A percentile compares a stretch with the other conserved stretches of the same genome.
Conservation (phyloP, 2,329 filamentous ascomycete species). For the Fusarium dimerum region DNA sequence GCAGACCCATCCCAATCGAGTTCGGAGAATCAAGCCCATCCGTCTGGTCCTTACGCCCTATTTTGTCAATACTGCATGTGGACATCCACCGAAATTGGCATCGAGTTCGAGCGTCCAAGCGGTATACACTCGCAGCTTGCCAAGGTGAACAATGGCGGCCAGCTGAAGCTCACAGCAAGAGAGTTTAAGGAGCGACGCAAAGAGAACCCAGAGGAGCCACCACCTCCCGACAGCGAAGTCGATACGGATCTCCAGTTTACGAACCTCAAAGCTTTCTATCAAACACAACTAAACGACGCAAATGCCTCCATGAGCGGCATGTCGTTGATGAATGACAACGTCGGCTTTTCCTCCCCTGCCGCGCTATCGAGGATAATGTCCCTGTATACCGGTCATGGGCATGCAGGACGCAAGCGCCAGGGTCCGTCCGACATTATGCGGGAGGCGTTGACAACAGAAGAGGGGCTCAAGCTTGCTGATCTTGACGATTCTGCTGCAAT, state of each 20-base stretch:
- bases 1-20: conserved; percentile 46
- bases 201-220: conserved; percentile 41
- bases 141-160: conserved; percentile 66
- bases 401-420: conserved; percentile 65
- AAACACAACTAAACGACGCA: conserved; percentile 69
- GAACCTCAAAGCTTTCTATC: conserved; percentile 78
- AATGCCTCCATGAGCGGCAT: conserved; percentile 53
- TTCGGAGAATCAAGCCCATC: conserved; percentile 37
- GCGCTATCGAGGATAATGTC: conserved; percentile 89
- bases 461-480: conserved; percentile 68
- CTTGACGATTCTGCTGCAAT: conserved; percentile 65
- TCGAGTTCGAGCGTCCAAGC: conserved; percentile 86
- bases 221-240: conserved; percentile 47
- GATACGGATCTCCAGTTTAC: conserved; percentile 72
- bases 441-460: conserved; percentile 69
- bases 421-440: conserved; percentile 74
- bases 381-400: conserved; percentile 71
- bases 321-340: conserved; percentile 35
- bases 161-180: conserved; percentile 49
- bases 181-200: conserved; percentile 55
- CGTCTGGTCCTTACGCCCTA: conserved; percentile 68
- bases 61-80: conserved; percentile 91
- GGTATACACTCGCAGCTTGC: conserved; percentile 81
- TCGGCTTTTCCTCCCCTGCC: conserved; percentile 72
- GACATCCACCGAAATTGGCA: conserved; percentile 85